These are phyloP conservation scores for Setaria viridis DNA, from an alignment of 202 grass and related monocot species.

Conservation along the genomic window DNA sequence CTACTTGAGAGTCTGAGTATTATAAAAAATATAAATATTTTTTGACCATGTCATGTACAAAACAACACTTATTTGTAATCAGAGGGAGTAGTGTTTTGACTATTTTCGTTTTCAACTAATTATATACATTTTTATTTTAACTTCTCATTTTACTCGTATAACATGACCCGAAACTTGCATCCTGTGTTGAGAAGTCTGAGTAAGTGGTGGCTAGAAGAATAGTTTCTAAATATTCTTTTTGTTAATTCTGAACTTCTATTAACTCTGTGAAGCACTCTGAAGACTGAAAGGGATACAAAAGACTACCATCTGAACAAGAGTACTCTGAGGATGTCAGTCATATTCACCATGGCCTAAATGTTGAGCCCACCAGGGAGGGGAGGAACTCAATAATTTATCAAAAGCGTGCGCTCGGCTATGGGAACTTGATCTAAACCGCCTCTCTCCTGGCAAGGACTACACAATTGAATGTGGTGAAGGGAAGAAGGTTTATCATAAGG, in stretches of 20 bases:
- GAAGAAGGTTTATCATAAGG: constrained; percentile 91
- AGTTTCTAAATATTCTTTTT: constrained; percentile 12
- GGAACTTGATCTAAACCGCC: constrained; percentile 87
- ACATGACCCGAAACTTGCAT: constrained; percentile 6
- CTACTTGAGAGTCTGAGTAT: neutral
- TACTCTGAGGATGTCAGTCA: constrained; percentile 67
- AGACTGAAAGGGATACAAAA: constrained; percentile 73
- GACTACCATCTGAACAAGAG: constrained; percentile 74
- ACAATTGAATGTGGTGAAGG: constrained; percentile 79
- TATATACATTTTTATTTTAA: neutral
- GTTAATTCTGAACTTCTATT: constrained; percentile 27
- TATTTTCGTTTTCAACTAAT: neutral
- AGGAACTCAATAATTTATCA: constrained; percentile 77
- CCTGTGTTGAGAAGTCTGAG: neutral
- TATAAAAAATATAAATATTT: neutral
- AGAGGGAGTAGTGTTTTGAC: constrained; percentile 20
- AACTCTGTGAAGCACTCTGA: constrained; percentile 58
- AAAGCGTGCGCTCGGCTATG: constrained; percentile 76
- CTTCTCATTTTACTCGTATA: neutral
- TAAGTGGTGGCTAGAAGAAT: constrained; percentile 29
- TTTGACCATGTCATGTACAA: neutral
- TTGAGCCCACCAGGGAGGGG: constrained; percentile 75
- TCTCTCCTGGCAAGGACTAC: constrained; percentile 85
- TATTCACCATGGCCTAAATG: constrained; percentile 58
- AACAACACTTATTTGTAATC: neutral